Conservation (phyloP, 805 yeast genomes). For the Barnettozyma siamensis region DNA sequence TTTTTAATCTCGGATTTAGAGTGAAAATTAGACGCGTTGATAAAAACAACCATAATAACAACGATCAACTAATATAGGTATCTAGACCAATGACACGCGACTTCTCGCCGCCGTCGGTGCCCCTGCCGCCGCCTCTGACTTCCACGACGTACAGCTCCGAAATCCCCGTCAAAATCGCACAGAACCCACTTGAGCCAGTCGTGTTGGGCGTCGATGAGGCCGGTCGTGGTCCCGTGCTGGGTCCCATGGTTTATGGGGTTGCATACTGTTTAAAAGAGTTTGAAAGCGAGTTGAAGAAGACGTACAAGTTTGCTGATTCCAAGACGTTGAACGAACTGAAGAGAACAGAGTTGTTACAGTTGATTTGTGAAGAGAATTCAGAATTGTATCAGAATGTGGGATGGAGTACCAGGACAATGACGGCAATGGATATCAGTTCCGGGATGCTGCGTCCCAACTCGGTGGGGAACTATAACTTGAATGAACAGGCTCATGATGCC, state of each 20-base stretch:
- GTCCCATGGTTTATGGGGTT: slow-evolving; percentile 96
- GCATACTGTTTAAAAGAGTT: slow-evolving; percentile 65
- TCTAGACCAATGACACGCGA: slow-evolving; percentile 3
- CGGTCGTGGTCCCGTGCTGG: slow-evolving; percentile 96
- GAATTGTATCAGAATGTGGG: slow-evolving; percentile 61
- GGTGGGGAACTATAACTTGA: slow-evolving; percentile 53
- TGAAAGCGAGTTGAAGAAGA: slow-evolving; percentile 38
- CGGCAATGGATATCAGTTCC: slow-evolving; percentile 79
- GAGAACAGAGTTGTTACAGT: slow-evolving; percentile 55
- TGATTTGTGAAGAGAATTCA: slow-evolving; percentile 42
- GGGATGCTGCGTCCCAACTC: slow-evolving; percentile 77
- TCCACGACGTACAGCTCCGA: slow-evolving; percentile 46
- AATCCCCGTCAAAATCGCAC: slow-evolving; percentile 37
- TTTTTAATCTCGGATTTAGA: no score
- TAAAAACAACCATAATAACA: no score
- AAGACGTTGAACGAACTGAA: slow-evolving; percentile 73
- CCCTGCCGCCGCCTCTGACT: slow-evolving; percentile 26
- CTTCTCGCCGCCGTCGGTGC: slow-evolving; percentile 33
- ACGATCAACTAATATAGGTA: no score
- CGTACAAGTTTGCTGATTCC: slow-evolving; percentile 88
- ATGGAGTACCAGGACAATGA: slow-evolving; percentile 80
- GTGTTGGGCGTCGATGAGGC: slow-evolving; percentile 95
- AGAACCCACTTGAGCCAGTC: slow-evolving; percentile 34
- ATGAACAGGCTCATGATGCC: slow-evolving; percentile 95
- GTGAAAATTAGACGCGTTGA: no score